Evolutionary conservation across 192 early-diverging fungal genomes (phyloP), one percentile per base, ranked within the genome.

Genomic region (Entomortierella beljakovae): DNA sequence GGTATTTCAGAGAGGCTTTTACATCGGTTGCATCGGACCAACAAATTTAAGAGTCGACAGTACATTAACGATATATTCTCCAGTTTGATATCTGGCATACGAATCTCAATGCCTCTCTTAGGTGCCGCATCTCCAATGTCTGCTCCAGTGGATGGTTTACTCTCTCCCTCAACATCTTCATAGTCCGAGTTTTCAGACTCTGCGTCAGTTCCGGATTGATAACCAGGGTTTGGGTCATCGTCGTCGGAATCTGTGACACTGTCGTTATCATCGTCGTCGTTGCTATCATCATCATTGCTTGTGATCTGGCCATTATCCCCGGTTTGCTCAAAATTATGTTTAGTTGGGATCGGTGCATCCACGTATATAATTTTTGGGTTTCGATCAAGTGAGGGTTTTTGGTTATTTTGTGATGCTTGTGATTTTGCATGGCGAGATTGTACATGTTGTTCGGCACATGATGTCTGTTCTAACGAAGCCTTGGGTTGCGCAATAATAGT

Each of bases 11-110:
- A 71, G 0, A 85, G 73, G 46, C 79, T 62, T 68, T 93, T 95
- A 87, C 96, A 97, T 1, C 94, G 85, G n/a, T 59, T 79, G 67
- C 96, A 97, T 15, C 88, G 87, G 7, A 94, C 88, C 0, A 87
- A 52, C 8, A 95, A 38, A 51, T 83, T 88, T 9, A 96, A 87
- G 5, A 83, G 82, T 3, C 81, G 76, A 76, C 91, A 92, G 63
- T 90, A 81, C 6, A 94, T 65, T 6, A 96, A 68, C 0, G 92
- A 82, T 15, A 97, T 87, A 63, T 89, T 87, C n/a, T 85, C 83
- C 11, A 95, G 56, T 6, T 82, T 54, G 0, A 87, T 69, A 20
- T 89, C 76, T 0, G 89, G 86, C 53, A 97, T 81, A 10, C 92
- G 84, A 48, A 96, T 88, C 53, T 93, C 91, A 15, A 88, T 93